Conservation (phyloP, 345 rosid genomes). For the Aurinia saxatilis region DNA sequence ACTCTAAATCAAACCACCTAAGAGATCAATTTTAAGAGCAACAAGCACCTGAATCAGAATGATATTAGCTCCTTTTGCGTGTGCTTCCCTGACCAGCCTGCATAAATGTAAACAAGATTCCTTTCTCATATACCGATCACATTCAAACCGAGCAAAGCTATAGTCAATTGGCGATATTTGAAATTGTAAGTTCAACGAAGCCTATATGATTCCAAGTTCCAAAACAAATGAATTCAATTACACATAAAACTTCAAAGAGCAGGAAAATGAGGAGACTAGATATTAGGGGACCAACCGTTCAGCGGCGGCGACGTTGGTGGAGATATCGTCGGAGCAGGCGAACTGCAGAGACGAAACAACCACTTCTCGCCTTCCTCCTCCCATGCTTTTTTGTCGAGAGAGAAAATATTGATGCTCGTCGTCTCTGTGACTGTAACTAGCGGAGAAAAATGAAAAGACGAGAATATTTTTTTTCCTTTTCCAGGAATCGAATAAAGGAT, state of each 20-base stretch:
- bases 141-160: not conserved
- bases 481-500: not conserved
- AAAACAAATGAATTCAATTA: not conserved
- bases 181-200: not conserved
- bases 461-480: not conserved
- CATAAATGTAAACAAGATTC: not conserved
- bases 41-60: conserved; percentile 76
- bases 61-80: conserved; percentile 62
- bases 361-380: conserved; percentile 36
- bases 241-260: not conserved
- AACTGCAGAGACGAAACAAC: conserved; percentile 72
- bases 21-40: not conserved
- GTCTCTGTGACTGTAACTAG: not conserved
- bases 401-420: no score
- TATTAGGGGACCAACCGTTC: conserved; percentile 43
- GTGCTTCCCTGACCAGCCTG: conserved; percentile 46
- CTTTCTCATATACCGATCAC: conserved; percentile 1
- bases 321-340: conserved; percentile 71
- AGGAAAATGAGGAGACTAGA: not conserved
- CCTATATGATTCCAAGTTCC: not conserved
- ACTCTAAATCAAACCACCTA: not conserved
- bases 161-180: not conserved
- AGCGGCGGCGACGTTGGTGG: conserved; percentile 64
- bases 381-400: not conserved
- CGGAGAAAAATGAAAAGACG: not conserved